Base-by-base conservation (phyloP, 768 basidiomycete species). In the Flagelloscypha sp. region DNA sequence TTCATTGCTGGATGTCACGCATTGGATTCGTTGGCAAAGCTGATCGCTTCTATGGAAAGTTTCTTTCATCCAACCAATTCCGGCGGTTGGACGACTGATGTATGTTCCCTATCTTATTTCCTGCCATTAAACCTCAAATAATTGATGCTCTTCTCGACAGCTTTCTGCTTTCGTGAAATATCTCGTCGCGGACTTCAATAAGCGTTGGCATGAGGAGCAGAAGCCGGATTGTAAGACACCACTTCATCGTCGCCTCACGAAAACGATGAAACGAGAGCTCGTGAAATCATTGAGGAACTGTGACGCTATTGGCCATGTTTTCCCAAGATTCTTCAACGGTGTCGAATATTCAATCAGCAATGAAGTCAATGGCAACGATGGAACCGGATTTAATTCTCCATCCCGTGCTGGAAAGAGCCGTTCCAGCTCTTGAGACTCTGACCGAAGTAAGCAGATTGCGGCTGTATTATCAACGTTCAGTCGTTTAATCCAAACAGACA, bases 41-140 rank as follows among this genome's bases (percentile, higher is more conserved):
- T 94, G 42, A 77, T 94, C 45, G 84, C 84, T 6, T 87, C 86
- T 5, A 84, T 79, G 18, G 90, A 94, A 56, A 79, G 79, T 37
- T 90, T 89, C 61, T 94, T 92, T 60, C 89, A 92, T 52, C 89
- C 89, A 1, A 80, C 80, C 7, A 90, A 88, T 49, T 84, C 84
- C 2, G 88, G 88, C 7, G 65, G 72, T 8, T 90, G 86, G 82
- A 86, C 86, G 4, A 59, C 68, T 34, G 80, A 84, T 62, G 80
- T 81, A 58, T 40, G 71, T 58, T 21, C 25, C 29, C 35, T 30
- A 7, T 32, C 15, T 33, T 25, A 15, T 24, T 32, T 23, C 33
- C 20, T 11, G 34, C 28, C 16, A 27, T 38, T 24, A 33, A 30
- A 15, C 18, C 19, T 23, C 34, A 39, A 25, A 37, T 46, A 3